Conservation (phyloP, 306 rosid species). For the Mimosa bimucronata region DNA sequence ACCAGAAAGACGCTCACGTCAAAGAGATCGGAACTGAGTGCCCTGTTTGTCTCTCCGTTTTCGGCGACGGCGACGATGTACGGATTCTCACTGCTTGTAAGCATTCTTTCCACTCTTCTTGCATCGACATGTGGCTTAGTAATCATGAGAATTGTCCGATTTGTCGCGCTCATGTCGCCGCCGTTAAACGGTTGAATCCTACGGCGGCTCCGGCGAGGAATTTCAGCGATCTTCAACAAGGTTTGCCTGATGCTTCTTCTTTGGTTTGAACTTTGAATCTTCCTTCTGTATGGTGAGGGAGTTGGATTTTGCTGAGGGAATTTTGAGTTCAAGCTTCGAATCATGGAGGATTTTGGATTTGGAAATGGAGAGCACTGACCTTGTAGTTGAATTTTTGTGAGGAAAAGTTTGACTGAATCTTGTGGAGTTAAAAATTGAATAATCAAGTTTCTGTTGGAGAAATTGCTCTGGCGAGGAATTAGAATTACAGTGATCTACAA, state of each 20-base stretch:
- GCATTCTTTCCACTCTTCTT: constrained; percentile 59
- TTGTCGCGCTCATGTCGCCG: constrained; percentile 56
- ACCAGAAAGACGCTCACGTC: constrained; percentile 46
- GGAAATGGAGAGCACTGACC: too few species aligned
- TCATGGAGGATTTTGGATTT: neutral
- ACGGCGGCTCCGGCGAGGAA: constrained; percentile 37
- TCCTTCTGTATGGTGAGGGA: neutral
- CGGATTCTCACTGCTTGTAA: constrained; percentile 57
- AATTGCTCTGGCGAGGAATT: constrained; percentile 42
- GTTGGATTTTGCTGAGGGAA: neutral
- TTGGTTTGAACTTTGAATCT: constrained; percentile 39
- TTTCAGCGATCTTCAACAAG: constrained; percentile 50
- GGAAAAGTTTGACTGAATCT: too few species aligned
- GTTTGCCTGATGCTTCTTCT: constrained; percentile 56
- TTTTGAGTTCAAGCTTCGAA: neutral
- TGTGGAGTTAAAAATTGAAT: too few species aligned
- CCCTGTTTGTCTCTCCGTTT: constrained; percentile 63
- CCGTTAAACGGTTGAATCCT: constrained; percentile 35
- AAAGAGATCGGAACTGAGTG: constrained; percentile 62
- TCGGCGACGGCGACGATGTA: constrained; percentile 58
- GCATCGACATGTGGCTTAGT: constrained; percentile 64
- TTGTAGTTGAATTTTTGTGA: too few species aligned
- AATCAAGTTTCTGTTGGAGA: too few species aligned
- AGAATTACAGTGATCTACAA: constrained; percentile 43
- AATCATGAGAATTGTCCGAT: constrained; percentile 64